phyloP scores from a whole-genome alignment of 2,329 filamentous ascomycete genomes.

The Seiridium cupressi region DNA sequence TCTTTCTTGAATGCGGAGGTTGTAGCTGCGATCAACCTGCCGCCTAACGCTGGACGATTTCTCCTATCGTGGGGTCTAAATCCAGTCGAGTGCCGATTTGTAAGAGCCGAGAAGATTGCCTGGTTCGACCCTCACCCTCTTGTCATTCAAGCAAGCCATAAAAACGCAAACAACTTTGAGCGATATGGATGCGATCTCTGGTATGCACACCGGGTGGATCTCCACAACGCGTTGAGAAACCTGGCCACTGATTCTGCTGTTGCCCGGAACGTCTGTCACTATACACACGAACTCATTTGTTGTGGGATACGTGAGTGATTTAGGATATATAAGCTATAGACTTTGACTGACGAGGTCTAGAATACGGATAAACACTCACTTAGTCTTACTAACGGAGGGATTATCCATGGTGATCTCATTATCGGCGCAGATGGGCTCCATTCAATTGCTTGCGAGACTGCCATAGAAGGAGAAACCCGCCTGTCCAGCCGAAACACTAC shows the following conservation, averaged over 20 bases:
- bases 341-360: constrained; percentile 6
- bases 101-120: constrained; percentile 17
- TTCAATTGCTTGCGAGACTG: constrained; percentile 15
- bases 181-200: constrained; percentile 29
- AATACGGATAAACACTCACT: constrained; percentile 79
- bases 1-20: constrained; percentile 34
- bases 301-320: constrained; percentile 23
- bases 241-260: constrained; percentile 28
- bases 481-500: constrained; percentile 15
- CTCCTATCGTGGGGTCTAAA: constrained; percentile 34
- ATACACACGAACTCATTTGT: constrained; percentile 22
- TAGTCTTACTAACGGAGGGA: constrained; percentile 24
- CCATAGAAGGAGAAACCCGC: constrained; percentile 20
- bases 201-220: constrained; percentile 37
- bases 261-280: constrained; percentile 18
- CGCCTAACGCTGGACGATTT: constrained; percentile 33
- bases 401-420: constrained; percentile 33
- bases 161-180: not conserved
- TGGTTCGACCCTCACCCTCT: constrained; percentile 12
- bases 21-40: constrained; percentile 38
- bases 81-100: constrained; percentile 17
- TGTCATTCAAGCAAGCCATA: not conserved
- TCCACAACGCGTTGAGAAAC: constrained; percentile 33
- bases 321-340: not conserved
- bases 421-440: constrained; percentile 45